Percentiles rank a stretch among this genome's conserved stretches.
These are phyloP conservation scores for Solanum stenotomum DNA, from an alignment of 257 asterid species.

Conservation along the genomic window DNA sequence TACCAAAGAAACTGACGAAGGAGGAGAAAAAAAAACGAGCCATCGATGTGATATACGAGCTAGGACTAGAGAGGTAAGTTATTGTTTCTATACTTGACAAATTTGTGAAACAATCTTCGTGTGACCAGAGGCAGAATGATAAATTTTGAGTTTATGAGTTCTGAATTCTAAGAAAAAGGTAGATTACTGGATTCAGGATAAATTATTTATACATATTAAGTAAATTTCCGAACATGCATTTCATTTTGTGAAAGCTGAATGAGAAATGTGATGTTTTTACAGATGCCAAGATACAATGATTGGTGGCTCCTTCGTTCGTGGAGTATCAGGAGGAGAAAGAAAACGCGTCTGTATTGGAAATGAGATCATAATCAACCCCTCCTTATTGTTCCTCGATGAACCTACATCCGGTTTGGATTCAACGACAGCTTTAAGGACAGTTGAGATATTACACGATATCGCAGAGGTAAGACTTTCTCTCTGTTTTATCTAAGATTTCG, in stretches of 20 bases:
- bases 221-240: background rate
- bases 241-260: background rate
- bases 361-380: constrained; percentile 87
- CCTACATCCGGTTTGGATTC: constrained; percentile 98
- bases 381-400: constrained; percentile 81
- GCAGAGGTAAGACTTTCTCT: constrained; percentile 45
- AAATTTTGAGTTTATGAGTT: background rate
- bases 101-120: background rate
- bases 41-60: constrained; percentile 63
- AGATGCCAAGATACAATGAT: constrained; percentile 98
- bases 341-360: constrained; percentile 90
- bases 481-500: background rate
- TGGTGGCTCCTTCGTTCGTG: constrained; percentile 95
- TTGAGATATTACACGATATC: constrained; percentile 69
- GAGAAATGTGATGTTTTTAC: background rate
- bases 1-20: constrained; percentile 54
- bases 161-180: background rate
- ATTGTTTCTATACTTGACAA: background rate
- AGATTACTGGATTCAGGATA: background rate
- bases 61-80: constrained; percentile 81
- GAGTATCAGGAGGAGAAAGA: constrained; percentile 96
- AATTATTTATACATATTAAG: background rate
- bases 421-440: constrained; percentile 87
- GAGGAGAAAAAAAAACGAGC: constrained; percentile 77
- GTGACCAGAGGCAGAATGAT: background rate